Base-by-base conservation (phyloP, 1,284 basidiomycete species). In the Leccinum subrobustum region DNA sequence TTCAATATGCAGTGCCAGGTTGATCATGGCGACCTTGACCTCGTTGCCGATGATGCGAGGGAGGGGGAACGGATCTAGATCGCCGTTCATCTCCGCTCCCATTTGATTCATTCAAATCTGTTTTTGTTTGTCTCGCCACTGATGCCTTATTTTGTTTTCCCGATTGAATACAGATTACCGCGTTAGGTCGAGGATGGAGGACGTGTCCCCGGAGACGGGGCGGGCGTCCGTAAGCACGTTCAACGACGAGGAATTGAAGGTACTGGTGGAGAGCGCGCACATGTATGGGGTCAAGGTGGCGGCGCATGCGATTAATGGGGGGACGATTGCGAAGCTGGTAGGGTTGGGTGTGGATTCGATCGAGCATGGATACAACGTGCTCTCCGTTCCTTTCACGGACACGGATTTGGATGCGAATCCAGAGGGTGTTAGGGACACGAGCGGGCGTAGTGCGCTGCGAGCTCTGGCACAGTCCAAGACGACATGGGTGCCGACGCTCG, bases 401-500 rank as follows among this genome's bases (percentile, higher is more conserved):
- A 20, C 18, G 20, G 20, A 23, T 16, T 11, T 9, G 14, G 52
- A 57, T 14, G 12, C 42, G 42, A 44, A 18, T 44, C 4, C 42
- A 44, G 42, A 44, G 9, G 18, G 42, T 2, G 9, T 6, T 18
- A 0, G 39, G 29, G 57, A 44, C 8, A 12, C 16, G 11, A 20
- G 6, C n/a, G 9, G 39, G 9, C 60, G 65, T 23, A 54, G 61
- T 1, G 66, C 74, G 54, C 69, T 76, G 23, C 62, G 65, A 7
- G 65, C 70, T 42, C 68, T 71, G 29, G 65, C 67, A 14, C 69
- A 69, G 50, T 70, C 68, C 60, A 67, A 63, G 37, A 77, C 79
- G 11, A 76, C 72, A 39, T 88, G 83, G 81, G 82, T 86, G 0
- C 86, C 87, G 6, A 90, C 88, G 3, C 77, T 90, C 9, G 75